A percentile compares a stretch with the other conserved stretches of the same genome.
phyloP scores from a whole-genome alignment of 495 filamentous ascomycete genomes.

The Aspergillus wentii region DNA sequence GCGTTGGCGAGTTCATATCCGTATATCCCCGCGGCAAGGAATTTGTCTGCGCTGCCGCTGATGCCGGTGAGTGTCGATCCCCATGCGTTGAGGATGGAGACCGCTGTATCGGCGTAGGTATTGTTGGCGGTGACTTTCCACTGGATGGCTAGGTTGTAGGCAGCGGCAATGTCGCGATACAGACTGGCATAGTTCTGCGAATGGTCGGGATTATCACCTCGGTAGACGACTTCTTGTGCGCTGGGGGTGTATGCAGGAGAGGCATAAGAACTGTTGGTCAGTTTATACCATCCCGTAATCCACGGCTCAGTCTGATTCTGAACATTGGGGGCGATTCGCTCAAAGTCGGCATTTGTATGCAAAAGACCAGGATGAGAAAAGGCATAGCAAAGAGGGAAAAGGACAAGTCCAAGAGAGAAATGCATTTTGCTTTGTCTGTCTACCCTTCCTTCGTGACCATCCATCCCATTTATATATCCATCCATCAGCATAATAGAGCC shows the following conservation, averaged over 20 bases:
- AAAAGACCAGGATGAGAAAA: conserved; percentile 33
- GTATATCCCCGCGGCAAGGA: conserved; percentile 38
- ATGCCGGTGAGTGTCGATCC: conserved; percentile 26
- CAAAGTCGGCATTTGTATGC: conserved; percentile 32
- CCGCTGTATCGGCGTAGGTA: conserved; percentile 27
- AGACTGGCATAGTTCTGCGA: conserved; percentile 32
- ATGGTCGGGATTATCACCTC: conserved; percentile 19
- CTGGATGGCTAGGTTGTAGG: conserved; percentile 31
- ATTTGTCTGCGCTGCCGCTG: conserved; percentile 29
- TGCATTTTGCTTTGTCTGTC: too few species aligned
- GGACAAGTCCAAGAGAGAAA: too few species aligned
- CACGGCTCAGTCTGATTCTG: conserved; percentile 23
- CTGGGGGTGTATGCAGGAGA: conserved; percentile 17
- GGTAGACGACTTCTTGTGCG: conserved; percentile 22
- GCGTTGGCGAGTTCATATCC: conserved; percentile 44
- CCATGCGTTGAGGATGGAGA: conserved; percentile 36
- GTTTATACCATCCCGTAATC: conserved; percentile 28
- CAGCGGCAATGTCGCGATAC: conserved; percentile 34
- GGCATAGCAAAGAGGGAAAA: too few species aligned
- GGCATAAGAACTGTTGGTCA: conserved; percentile 20
- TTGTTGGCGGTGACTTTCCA: conserved; percentile 33
- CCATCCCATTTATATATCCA: too few species aligned
- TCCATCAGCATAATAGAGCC: too few species aligned
- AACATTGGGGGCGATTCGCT: conserved; percentile 26
- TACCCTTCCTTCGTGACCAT: too few species aligned